Base-by-base conservation (phyloP, 805 yeast species). In the Starmerella cellae region DNA sequence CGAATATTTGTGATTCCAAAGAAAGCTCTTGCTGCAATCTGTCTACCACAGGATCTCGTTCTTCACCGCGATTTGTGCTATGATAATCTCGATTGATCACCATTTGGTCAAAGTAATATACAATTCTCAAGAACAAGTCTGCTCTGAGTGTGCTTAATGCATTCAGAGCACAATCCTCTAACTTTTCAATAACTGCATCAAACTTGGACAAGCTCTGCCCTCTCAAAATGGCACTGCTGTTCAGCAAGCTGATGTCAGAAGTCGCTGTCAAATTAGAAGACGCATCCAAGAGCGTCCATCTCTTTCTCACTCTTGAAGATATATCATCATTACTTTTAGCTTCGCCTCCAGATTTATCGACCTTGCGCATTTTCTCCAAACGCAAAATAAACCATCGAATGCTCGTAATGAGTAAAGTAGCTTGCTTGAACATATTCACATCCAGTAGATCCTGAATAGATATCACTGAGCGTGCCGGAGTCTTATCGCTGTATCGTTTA, bases 331-430 rank as follows among this genome's bases (percentile, higher is more conserved):
- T 48, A 17, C 19, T 18, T 14, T 23, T 22, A 5, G 18, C 10
- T 19, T 5, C 17, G 2, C 28, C 29, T 19, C 22, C 45, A 3
- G 20, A 4, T 8, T 16, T 16, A 24, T 41, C 41, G 2, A 44
- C 47, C 5, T 27, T 35, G n/a, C 50, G 65, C 54, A 77, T 59
- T 4, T 55, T 55, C 0, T 82, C 79, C 35, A 82, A 64, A 81
- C 85, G 77, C 16, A 63, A 52, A 32, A 73, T 57, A 2, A 77
- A 61, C 76, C 84, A 74, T 16, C 66, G 61, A 1, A 78, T 49
- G 3, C 80, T 71, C 13, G 71, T 64, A 17, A 75, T 61, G 35
- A 82, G 61, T 41, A 74, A 61, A 11, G 77, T 64, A 3, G 77
- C 63, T 18, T 70, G 67, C 37, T 68, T 67, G 48, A 77, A 67